Base-by-base conservation (phyloP, 148 eudicot species). In the Chenopodium suecicum region DNA sequence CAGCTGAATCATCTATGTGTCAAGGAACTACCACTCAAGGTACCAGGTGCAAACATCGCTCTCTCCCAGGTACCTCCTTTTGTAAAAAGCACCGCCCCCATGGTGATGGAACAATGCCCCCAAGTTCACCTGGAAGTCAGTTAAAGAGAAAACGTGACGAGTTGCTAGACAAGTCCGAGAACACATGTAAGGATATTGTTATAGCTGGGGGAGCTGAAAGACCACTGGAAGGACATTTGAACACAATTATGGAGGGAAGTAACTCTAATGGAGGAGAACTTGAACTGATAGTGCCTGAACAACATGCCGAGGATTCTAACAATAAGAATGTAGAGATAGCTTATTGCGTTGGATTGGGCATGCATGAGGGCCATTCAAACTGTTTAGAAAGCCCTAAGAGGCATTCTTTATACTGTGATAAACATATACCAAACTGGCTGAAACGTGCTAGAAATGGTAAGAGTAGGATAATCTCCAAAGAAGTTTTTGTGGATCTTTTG, bases 381-480 rank as follows among this genome's bases (percentile, higher is more conserved):
- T 96, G 99, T 83, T 78, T 25, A 23, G 99, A 96, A 81, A 86
- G 84, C 74, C 94, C 98, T 27, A 96, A 86, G 76, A 81, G 88
- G 48, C 89, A 91, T 81, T 89, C 90, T 1, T 76, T 96, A 46
- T 96, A 96, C 83, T 96, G 99, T 84, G 98, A 96, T 56, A 90
- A 92, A 48, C 99, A 96, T 84, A 68, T 96, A 82, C 99, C 99
- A 34, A 92, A 87, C 88, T 96, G 99, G 99, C 99, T 96, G 48
- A 96, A 94, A 89, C 99, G 99, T 70, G 99, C 99, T 48, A 88
- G 99, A 88, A 94, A 96, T 79, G 99, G 99, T 19, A 96, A 94
- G 85, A 90, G 94, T 86, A 91, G 99, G 85, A 91, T 96, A 81
- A 82, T 96, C 76, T 91, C 99, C 56, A 96, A 96, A 78, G 99